These are phyloP conservation scores for Plenodomus tracheiphilus DNA, from an alignment of 2,329 filamentous ascomycete species.

Conservation along the genomic window DNA sequence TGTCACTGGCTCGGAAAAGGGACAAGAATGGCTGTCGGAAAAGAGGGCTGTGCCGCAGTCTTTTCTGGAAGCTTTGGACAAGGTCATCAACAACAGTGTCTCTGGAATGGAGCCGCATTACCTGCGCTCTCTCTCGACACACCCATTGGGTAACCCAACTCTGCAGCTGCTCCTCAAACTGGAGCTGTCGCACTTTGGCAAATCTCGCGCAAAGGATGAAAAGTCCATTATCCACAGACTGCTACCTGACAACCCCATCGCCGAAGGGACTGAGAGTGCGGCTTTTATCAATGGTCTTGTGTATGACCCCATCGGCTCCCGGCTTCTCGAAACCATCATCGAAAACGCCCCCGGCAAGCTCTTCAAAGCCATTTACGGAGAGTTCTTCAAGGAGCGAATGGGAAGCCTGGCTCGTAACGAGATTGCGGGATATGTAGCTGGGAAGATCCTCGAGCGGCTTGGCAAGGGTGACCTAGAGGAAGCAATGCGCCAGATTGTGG, in stretches of 20 bases:
- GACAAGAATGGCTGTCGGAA: conserved; percentile 48
- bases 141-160: conserved; percentile 88
- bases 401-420: conserved; percentile 84
- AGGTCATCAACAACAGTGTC: conserved; percentile 79
- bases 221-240: conserved; percentile 75
- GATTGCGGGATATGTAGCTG: conserved; percentile 84
- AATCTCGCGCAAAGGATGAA: conserved; percentile 65
- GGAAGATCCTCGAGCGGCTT: conserved; percentile 78
- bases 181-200: conserved; percentile 75
- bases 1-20: conserved; percentile 51
- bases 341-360: conserved; percentile 79
- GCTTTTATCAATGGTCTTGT: conserved; percentile 83
- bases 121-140: conserved; percentile 80
- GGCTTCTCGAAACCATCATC: conserved; percentile 85
- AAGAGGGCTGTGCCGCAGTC: conserved; percentile 70
- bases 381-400: conserved; percentile 78
- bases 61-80: conserved; percentile 75
- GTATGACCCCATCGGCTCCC: conserved; percentile 88
- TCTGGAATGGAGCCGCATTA: conserved; percentile 76
- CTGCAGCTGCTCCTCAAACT: conserved; percentile 89
- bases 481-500: conserved; percentile 71
- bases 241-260: conserved; percentile 76
- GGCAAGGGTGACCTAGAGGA: conserved; percentile 82
- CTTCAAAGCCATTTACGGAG: conserved; percentile 85
- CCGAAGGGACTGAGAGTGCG: conserved; percentile 72